A percentile compares a stretch with the other conserved stretches of the same genome.
Conservation (phyloP, 306 rosid genomes). For the Medicago ruthenica region DNA sequence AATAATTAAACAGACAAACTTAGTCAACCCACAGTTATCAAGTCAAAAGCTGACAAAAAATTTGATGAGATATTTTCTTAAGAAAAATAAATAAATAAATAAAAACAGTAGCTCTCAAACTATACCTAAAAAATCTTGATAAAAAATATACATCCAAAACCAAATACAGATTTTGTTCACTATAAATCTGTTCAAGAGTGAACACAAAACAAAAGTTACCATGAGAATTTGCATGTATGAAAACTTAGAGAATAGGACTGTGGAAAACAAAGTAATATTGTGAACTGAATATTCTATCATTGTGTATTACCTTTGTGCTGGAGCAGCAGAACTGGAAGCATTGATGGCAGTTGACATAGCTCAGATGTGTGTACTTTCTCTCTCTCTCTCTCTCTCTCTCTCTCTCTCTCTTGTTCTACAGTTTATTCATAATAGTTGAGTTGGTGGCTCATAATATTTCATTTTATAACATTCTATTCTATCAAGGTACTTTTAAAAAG, state of each 20-base stretch:
- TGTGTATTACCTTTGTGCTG: slow-evolving; percentile 45
- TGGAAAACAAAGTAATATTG: neutral
- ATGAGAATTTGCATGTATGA: neutral
- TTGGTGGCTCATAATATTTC: slow-evolving; percentile 16
- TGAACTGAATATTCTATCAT: neutral
- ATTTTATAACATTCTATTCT: neutral
- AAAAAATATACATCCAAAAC: too few species aligned
- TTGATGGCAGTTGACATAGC: slow-evolving; percentile 37
- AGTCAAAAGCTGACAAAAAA: slow-evolving; percentile 13
- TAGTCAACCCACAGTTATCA: neutral
- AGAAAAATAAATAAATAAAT: neutral
- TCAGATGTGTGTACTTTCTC: neutral
- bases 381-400: slow-evolving; percentile 28
- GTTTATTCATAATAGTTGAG: neutral
- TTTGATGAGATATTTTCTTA: neutral
- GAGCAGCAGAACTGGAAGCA: slow-evolving; percentile 15
- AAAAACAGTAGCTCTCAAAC: neutral
- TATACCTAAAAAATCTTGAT: neutral
- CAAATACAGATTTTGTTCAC: neutral
- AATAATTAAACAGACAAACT: slow-evolving; percentile 12
- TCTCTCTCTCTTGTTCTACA: slow-evolving; percentile 9
- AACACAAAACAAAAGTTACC: neutral
- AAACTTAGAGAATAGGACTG: neutral
- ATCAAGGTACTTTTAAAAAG: neutral
- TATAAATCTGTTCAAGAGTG: neutral